These are phyloP conservation scores for Podospora pseudopauciseta DNA, from an alignment of 495 filamentous ascomycete genomes.

Conservation along the genomic window DNA sequence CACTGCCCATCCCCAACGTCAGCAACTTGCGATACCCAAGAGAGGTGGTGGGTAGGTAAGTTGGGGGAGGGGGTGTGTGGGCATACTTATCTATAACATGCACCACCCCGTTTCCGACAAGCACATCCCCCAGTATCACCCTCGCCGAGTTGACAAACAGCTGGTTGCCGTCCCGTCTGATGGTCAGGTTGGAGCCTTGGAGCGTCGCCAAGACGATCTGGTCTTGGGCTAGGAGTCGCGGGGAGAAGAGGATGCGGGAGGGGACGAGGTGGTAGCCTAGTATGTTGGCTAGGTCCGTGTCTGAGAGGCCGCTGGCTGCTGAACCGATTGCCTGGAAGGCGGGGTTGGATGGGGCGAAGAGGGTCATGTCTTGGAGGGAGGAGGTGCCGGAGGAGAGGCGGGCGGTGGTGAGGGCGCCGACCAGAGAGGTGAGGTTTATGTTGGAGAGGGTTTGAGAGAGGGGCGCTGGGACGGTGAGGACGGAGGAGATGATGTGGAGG, in stretches of 20 bases:
- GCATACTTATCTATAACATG: constrained; percentile 50
- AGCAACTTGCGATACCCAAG: not conserved
- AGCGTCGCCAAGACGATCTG: constrained; percentile 35
- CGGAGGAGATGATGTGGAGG: constrained; percentile 60
- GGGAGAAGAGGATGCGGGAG: constrained; percentile 42
- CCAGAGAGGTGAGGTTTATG: constrained; percentile 51
- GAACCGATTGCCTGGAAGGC: constrained; percentile 28
- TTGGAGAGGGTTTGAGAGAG: constrained; percentile 21
- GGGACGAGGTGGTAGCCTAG: constrained; percentile 36
- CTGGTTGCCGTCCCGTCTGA: constrained; percentile 38
- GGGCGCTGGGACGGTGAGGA: constrained; percentile 53
- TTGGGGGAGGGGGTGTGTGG: not conserved
- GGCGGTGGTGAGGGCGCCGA: constrained; percentile 51
- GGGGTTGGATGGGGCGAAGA: constrained; percentile 50
- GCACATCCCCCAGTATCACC: constrained; percentile 46
- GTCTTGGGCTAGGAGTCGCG: constrained; percentile 30
- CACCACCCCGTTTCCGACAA: constrained; percentile 52
- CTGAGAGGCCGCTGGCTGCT: constrained; percentile 13
- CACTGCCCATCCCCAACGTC: constrained; percentile 12
- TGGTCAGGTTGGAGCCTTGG: constrained; percentile 38
- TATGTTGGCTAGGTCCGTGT: constrained; percentile 20
- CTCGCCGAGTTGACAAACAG: constrained; percentile 52
- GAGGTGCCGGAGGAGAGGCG: constrained; percentile 45
- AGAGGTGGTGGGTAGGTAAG: no score
- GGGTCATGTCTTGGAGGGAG: constrained; percentile 50